Base-by-base conservation (phyloP, 768 basidiomycete genomes). In the Auriscalpium orientale region DNA sequence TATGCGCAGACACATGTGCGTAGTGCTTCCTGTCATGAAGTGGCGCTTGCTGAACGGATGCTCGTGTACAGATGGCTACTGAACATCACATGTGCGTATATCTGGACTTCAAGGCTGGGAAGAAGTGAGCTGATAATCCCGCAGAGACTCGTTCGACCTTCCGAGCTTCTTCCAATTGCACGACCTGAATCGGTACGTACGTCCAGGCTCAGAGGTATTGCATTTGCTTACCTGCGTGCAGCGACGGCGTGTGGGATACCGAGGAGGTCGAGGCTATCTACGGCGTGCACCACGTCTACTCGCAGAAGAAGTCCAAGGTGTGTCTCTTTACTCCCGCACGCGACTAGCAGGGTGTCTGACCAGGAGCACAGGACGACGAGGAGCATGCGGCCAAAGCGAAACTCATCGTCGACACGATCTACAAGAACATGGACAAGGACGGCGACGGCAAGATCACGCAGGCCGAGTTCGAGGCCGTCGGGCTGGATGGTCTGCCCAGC, bases 191-290 rank as follows among this genome's bases (percentile, higher is more conserved):
- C 74, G 83, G 87, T 87, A 58, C 60, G 79, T 65, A 28, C 22
- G 36, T 43, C 11, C 37, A 58, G 56, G 13, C 33, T 36, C 40
- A 40, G 13, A 8, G 21, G 28, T 20, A n/a, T 46, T 48, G 59
- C 47, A 57, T 59, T 22, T 49, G 49, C 50, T 50, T 51, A 43
- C 22, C 21, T 37, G 10, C 11, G 44, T 46, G 47, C 2, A 90
- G 88, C 40, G 84, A 98, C 65, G 91, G 91, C 0, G 65, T 79
- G 53, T 92, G 92, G 85, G 86, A 91, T 67, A 76, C 76, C 56
- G 84, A 85, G 54, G 95, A 99, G 69, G 88, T 99, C 58, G 89
- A 97, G 70, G 93, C 94, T 18, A 84, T 99, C 40, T 99, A 99
- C 62, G 95, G 95, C 53, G 87, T 98, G 8, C 93, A 97, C 69